phyloP scores from a whole-genome alignment of 805 yeast genomes.

The Cyberlindnera lachancei region DNA sequence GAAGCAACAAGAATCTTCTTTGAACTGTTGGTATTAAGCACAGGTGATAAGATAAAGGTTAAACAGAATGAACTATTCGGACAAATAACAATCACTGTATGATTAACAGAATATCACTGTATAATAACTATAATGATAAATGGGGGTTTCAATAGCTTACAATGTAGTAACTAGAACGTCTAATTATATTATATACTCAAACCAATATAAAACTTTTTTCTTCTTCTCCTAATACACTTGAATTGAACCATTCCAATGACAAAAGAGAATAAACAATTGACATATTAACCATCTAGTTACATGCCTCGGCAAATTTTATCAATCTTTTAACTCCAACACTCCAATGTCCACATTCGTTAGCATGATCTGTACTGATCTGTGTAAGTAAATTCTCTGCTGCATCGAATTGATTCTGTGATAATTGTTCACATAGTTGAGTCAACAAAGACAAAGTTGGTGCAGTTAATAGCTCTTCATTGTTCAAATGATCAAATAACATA shows the following conservation, averaged over 20 bases:
- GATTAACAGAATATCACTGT: neutral
- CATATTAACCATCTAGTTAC: too few relatives aligned
- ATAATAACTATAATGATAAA: too few relatives aligned
- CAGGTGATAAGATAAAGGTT: conserved; percentile 60
- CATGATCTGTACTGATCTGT: conserved; percentile 54
- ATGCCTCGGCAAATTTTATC: conserved; percentile 63
- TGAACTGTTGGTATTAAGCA: conserved; percentile 75
- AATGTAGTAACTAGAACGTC: too few relatives aligned
- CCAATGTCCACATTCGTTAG: conserved; percentile 85
- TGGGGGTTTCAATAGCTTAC: too few relatives aligned
- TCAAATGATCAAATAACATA: conserved; percentile 70
- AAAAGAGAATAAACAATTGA: too few relatives aligned
- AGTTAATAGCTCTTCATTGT: conserved; percentile 59
- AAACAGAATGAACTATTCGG: conserved; percentile 57
- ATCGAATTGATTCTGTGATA: conserved; percentile 41
- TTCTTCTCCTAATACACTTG: too few relatives aligned
- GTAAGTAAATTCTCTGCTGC: conserved; percentile 50
- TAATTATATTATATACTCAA: too few relatives aligned
- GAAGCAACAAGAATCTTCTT: conserved; percentile 73
- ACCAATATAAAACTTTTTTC: too few relatives aligned
- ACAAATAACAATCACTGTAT: conserved; percentile 30
- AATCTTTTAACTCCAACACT: conserved; percentile 84
- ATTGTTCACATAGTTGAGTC: conserved; percentile 38
- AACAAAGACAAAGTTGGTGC: conserved; percentile 48
- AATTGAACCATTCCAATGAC: too few relatives aligned